Base-by-base conservation (phyloP, 164 flowering plant species). In the Warburgia ugandensis region DNA sequence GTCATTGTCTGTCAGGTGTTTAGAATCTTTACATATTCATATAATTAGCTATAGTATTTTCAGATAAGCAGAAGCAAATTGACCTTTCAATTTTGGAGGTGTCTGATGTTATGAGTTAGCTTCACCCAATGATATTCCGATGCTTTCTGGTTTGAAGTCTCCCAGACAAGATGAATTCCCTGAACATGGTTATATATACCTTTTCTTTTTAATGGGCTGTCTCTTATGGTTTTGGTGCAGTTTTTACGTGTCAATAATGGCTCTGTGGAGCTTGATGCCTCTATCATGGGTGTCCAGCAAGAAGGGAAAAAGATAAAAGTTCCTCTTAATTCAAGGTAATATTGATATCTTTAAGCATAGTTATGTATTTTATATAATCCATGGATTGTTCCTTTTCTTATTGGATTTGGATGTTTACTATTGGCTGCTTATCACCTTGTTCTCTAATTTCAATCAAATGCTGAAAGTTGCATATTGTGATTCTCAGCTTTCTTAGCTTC, bases 261-360 rank as follows among this genome's bases (percentile, higher is more conserved):
- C 50, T 68, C 86, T 52, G 96, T 92, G 66, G 98, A 87, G 74
- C 68, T 92, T 60, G 95, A 92, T 65, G 60, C 88, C 62, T 81
- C 98, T 33, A 65, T 85, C 54, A 87, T 92, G 96, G 94, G 96
- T 29, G 71, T 6, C 56, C 90, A 83, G 54, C 81, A 79, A 73
- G 96, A 87, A 11, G 91, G 92, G 11, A 92, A 87, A 71, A 92
- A 92, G 77, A 65, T 73, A 21, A 92, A 87, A 66, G 88, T 92
- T 59, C 96, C 98, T 23, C 88, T 92, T 50, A 92, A 92, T 74
- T 92, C 98, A 49, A 92, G 86, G 98, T 91, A 68, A 62, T n/a
- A 30, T 17, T 47, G 6, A 3, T 7, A 11, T 16, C 17, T 13
- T 20, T 37, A 12, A 1, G 16, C 17, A 37, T 14, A 6, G 14